Percentiles rank a stretch among this genome's conserved stretches.
These are phyloP conservation scores for Aschersonia sp. DNA, from an alignment of 2,329 filamentous ascomycete genomes.

Conservation along the genomic window DNA sequence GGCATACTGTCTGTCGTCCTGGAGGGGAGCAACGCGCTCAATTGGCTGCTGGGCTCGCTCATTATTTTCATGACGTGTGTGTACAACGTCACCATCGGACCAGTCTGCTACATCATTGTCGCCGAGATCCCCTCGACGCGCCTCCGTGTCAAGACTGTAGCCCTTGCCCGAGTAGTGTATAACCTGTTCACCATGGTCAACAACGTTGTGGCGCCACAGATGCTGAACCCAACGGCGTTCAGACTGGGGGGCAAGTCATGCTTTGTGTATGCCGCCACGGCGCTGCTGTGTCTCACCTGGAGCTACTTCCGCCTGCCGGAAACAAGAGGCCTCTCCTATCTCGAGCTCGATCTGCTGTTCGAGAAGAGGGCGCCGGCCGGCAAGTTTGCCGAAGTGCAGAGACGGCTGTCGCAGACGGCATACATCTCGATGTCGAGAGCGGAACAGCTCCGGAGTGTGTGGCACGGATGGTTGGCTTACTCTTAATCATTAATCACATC, in stretches of 20 bases:
- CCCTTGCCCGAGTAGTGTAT: conserved; percentile 17
- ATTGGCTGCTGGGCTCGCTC: conserved; percentile 21
- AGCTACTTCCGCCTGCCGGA: conserved; percentile 13
- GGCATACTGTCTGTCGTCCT: conserved; percentile 20
- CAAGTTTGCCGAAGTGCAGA: conserved; percentile 16
- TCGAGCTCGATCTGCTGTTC: conserved; percentile 14
- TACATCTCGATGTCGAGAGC: conserved; percentile 7
- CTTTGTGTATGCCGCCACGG: conserved; percentile 9
- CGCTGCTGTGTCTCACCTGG: conserved; percentile 10
- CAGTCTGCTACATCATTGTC: conserved; percentile 22
- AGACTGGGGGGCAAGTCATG: conserved; percentile 13
- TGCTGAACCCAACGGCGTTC: conserved; percentile 13
- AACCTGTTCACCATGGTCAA: conserved; percentile 11
- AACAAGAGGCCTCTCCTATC: conserved; percentile 10
- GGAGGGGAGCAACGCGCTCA: conserved; percentile 10
- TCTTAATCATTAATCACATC: conserved; percentile 1
- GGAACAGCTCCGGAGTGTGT: conserved; percentile 8
- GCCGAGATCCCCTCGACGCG: conserved; percentile 23
- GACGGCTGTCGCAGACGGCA: conserved; percentile 7
- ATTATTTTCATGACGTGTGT: conserved; percentile 24
- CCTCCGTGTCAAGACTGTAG: conserved; percentile 23
- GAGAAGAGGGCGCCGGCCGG: conserved; percentile 11
- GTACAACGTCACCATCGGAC: conserved; percentile 22
- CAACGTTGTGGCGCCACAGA: conserved; percentile 12
- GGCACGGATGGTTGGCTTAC: conserved; percentile 11